Conservation (phyloP, 345 rosid species). For the Schrenkiella parvula region DNA sequence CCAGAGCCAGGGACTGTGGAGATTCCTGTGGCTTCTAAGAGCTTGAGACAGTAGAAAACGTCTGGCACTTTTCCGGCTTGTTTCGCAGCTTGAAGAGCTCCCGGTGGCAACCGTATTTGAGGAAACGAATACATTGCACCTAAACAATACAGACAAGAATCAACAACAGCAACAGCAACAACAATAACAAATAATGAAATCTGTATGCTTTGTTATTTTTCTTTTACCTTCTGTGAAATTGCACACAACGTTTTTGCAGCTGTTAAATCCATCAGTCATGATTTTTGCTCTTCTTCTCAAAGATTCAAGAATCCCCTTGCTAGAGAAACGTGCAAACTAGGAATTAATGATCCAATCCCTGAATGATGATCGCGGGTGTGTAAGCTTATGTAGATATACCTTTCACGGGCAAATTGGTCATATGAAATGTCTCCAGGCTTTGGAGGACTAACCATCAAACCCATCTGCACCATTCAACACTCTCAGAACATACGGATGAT, state of each 20-base stretch:
- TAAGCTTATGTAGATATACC: constrained; percentile 43
- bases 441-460: constrained; percentile 92
- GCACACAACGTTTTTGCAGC: constrained; percentile 92
- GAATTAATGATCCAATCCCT: not conserved
- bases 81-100: constrained; percentile 84
- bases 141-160: constrained; percentile 21
- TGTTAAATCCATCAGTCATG: constrained; percentile 99
- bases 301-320: constrained; percentile 90
- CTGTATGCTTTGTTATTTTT: not conserved
- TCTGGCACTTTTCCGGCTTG: constrained; percentile 80
- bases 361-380: not conserved
- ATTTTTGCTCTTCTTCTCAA: constrained; percentile 85
- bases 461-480: constrained; percentile 58
- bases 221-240: constrained; percentile 89
- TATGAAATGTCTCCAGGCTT: constrained; percentile 94
- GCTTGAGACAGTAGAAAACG: constrained; percentile 95
- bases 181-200: not conserved
- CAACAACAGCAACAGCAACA: not conserved
- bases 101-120: constrained; percentile 80
- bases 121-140: constrained; percentile 99
- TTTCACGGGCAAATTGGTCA: constrained; percentile 71
- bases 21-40: constrained; percentile 97
- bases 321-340: constrained; percentile 24
- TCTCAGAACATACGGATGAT: not conserved
- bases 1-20: constrained; percentile 99